These are phyloP conservation scores for Alternaria rosae DNA, from an alignment of 2,329 filamentous ascomycete genomes.

Conservation along the genomic window DNA sequence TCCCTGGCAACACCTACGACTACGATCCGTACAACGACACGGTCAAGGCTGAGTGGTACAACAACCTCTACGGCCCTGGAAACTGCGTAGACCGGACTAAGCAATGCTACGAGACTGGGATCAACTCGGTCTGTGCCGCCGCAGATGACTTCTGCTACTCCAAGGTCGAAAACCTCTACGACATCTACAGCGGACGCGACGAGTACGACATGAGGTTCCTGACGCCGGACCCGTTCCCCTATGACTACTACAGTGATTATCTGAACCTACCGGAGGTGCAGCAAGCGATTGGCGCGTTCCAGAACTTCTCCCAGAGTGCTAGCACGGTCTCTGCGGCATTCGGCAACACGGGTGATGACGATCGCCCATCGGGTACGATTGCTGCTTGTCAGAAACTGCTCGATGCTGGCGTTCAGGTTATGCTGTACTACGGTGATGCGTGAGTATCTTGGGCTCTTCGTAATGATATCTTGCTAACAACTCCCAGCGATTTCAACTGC, in stretches of 20 bases:
- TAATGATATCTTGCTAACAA: too few species aligned
- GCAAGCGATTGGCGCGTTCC: slow-evolving; percentile 65
- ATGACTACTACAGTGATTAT: slow-evolving; percentile 63
- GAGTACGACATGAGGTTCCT: slow-evolving; percentile 68
- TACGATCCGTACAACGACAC: slow-evolving; percentile 61
- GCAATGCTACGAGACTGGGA: slow-evolving; percentile 62
- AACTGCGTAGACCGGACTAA: slow-evolving; percentile 67
- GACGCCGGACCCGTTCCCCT: slow-evolving; percentile 65
- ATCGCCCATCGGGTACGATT: slow-evolving; percentile 53
- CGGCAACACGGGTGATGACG: slow-evolving; percentile 59
- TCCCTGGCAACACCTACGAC: slow-evolving; percentile 65
- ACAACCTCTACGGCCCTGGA: slow-evolving; percentile 66
- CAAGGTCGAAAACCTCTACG: slow-evolving; percentile 62
- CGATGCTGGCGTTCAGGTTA: slow-evolving; percentile 51
- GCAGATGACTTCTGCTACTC: slow-evolving; percentile 65
- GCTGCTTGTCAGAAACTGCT: slow-evolving; percentile 52
- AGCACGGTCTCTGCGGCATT: slow-evolving; percentile 57
- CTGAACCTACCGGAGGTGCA: slow-evolving; percentile 64
- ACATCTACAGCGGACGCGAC: slow-evolving; percentile 61
- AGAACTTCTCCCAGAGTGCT: slow-evolving; percentile 63
- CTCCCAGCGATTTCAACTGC: slow-evolving; percentile 58
- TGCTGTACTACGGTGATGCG: slow-evolving; percentile 59
- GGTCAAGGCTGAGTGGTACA: slow-evolving; percentile 61
- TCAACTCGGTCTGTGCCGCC: slow-evolving; percentile 59
- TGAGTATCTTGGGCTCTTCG: too few species aligned